Base-by-base conservation (phyloP, 164 flowering plant genomes). In the Nelumbo lutea region DNA sequence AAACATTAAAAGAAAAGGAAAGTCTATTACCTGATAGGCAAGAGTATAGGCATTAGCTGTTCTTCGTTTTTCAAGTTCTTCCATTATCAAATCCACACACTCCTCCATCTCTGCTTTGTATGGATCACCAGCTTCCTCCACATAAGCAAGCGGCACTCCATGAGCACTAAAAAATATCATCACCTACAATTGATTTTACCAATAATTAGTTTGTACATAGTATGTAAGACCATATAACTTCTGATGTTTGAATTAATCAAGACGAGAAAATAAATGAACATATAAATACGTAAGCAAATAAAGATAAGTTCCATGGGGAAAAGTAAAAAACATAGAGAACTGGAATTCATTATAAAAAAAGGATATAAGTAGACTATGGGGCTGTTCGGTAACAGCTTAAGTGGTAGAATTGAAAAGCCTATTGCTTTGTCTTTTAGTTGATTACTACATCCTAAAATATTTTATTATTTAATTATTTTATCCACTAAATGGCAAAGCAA, bases 71-170 rank as follows among this genome's bases (percentile, higher is more conserved):
- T 92, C 97, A 65, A 92, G 79, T 81, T 92, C 98, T 72, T 95
- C 98, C 88, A 95, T 92, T 68, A 95, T 92, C 81, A 95, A 78
- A 72, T 95, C 97, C 13, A 95, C 93, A 79, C 99, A 95, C 79
- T 95, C 98, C 84, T 95, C 98, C 99, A 95, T 95, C 83, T 95
- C 97, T 71, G 97, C 97, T 84, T 92, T 95, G 86, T 95, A 95
- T 27, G 99, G 99, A 73, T 95, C 99, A 69, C 99, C 98, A 74
- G 98, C 99, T 82, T 95, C 98, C 82, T 90, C 98, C 76, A 95
- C 99, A 76, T 95, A 92, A 56, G 99, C 97, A 70, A 92, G 87
- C 65, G 98, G 99, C 65, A 95, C 99, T 42, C 99, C 99, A 80
- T 95, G 99, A 70, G 99, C 99, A 79, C 98, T 95, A 76, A 95